Base-by-base conservation (phyloP, 371 early-diverging fungal genomes). In the Lichtheimia ornata region DNA sequence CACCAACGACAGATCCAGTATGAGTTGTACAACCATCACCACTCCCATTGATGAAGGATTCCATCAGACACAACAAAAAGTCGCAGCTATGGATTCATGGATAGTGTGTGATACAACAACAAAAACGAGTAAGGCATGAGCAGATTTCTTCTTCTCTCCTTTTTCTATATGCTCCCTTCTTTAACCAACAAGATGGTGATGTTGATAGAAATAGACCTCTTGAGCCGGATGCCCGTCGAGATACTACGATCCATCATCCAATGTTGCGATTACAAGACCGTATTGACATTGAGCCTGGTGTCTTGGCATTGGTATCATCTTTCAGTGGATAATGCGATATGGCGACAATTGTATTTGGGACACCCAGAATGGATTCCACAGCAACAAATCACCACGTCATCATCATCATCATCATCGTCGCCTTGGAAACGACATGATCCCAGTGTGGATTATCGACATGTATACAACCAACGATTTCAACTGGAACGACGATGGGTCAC, bases 401-500 rank as follows among this genome's bases (percentile, higher is more conserved):
- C 6, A 12, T 14, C 14, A 18, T 18, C n/a, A 13, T 5, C 25
- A 40, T 22, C 6, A 12, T 14, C 14, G 13, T 18, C n/a, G 5
- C 40, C 25, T 1, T 9, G 15, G 20, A 24, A 9, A 35, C 35
- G 35, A 11, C 11, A 56, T 50, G 30, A 35, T 44, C 53, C 12
- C 2, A 18, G 35, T 15, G 44, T 63, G 5, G 62, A 69, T 25
- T 69, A 69, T 56, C 61, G 62, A 4, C 43, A 50, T 24, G 49
- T 62, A 12, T 69, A 64, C 30, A 57, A 62, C 14, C 61, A 64
- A 15, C 69, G 62, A 4, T 53, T 18, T 18, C 58, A 49, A 20
- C 45, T 69, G 0, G 64, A 61, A 14, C 58, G 50, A 47, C 65
- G 77, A 56, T 79, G 88, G 84, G 45, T 51, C 3, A 50, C 54